phyloP scores from a whole-genome alignment of 1,284 basidiomycete species.

The Puccinia coronata region DNA sequence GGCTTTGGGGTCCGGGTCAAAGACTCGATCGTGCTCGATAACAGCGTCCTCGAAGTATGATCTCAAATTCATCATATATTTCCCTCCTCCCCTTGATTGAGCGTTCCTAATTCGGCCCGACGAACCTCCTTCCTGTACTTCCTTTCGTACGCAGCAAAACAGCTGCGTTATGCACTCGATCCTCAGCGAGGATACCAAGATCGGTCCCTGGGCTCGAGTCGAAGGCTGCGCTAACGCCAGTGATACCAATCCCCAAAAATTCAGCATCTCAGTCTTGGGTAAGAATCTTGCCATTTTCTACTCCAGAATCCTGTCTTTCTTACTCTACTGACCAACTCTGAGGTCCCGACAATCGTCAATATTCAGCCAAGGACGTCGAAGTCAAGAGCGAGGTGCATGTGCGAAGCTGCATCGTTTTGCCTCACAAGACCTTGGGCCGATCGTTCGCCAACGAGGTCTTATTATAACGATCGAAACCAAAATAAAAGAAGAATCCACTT shows the following conservation, averaged over 20 bases:
- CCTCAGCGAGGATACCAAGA: slow-evolving; percentile 59
- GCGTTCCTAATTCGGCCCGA: neutral
- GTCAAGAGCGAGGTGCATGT: slow-evolving; percentile 47
- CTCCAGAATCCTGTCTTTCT: neutral
- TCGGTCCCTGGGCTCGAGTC: slow-evolving; percentile 63
- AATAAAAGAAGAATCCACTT: neutral
- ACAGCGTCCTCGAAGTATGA: slow-evolving; percentile 59
- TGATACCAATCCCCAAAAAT: slow-evolving; percentile 59
- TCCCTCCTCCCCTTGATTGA: neutral
- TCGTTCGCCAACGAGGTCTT: slow-evolving; percentile 62
- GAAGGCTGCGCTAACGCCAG: slow-evolving; percentile 59
- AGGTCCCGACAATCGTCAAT: slow-evolving; percentile 58
- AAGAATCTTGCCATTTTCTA: slow-evolving; percentile 48
- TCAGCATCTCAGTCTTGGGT: slow-evolving; percentile 62
- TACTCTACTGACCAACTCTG: neutral
- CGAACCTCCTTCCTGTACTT: neutral
- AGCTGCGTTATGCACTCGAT: slow-evolving; percentile 62
- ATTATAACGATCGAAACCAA: slow-evolving; percentile 55
- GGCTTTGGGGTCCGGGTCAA: slow-evolving; percentile 62
- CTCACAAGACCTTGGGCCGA: slow-evolving; percentile 61
- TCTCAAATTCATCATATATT: neutral
- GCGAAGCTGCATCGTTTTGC: slow-evolving; percentile 62
- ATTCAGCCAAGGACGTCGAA: slow-evolving; percentile 52
- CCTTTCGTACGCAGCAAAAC: slow-evolving; percentile 57
- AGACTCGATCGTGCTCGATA: slow-evolving; percentile 63